Evolutionary conservation across 2,329 filamentous ascomycete genomes (phyloP), one percentile per base, ranked within the genome.

Genomic region (Xylaria arbuscula): DNA sequence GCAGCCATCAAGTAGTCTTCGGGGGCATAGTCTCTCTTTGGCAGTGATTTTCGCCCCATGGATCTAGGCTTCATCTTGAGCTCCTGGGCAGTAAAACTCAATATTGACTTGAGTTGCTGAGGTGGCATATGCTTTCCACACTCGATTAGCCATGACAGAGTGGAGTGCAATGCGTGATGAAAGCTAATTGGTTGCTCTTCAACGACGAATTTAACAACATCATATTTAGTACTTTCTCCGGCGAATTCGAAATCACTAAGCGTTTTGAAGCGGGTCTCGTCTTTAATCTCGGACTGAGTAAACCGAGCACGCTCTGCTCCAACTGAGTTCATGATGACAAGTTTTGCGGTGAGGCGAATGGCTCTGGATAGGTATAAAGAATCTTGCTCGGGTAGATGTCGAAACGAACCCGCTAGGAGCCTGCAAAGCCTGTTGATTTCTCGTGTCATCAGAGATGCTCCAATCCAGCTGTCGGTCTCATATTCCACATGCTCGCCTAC

Each of bases 391-490:
- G 87, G 85, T 50, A 87, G 87, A 76, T 90, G 88, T 58, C 89
- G 88, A 84, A 97, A 99, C 0, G 96, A 90, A 74, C 97, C 93
- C 0, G 94, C 90, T 66, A 98, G 91, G 75, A 96, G 92, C 70
- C 94, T 88, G 76, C 95, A 97, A 45, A 98, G 87, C 62, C 93
- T 90, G 78, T 98, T 98, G 79, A 99, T 95, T 79, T 99, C 95
- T 59, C 95, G 88, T 58, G 96, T 98, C 66, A 99, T 92, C 59
- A 98, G 86, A 7, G 94, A 97, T 3, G 96, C 95, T 66, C 93
- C 97, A 62, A 99, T 98, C 96, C 96, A 99, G 22, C 93, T 92
- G 81, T 99, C 97, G 1, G 94, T 97, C 80, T 99, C 96, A 77
- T 98, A 99, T 79, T 99, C 97, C 38, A 99, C 93, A 78, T 99